Evolutionary conservation across 1,284 basidiomycete genomes (phyloP), one percentile per base, ranked within the genome.

Genomic region (Leccinum pachyderme): DNA sequence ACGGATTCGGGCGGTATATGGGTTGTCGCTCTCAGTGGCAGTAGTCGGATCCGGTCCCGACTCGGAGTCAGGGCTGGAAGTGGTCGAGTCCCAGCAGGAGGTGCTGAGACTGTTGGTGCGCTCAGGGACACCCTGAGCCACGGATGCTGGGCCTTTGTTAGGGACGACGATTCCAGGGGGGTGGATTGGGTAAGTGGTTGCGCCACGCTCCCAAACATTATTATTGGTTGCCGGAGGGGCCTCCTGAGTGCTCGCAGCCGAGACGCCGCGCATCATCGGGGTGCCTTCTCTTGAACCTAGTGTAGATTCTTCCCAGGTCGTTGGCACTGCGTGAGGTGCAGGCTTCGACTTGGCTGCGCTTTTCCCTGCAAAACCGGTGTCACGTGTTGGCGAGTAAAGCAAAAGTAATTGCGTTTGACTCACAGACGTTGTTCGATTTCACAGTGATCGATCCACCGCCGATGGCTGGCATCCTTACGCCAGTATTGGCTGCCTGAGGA

Each of bases 391-490:
- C 18, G 5, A 31, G 9, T 12, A 35, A 9, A 7, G 3, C 18
- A 13, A 25, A 24, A 18, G 2, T 25, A 22, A 15, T 2, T 15
- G 11, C 1, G 18, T 24, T 48, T 18, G 7, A 70, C 67, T 52
- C 47, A 69, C 67, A 72, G 54, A 69, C 62, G 33, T 68, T 68
- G 50, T 25, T 55, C 15, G 64, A 55, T 53, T 72, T 69, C 15
- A 70, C 66, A 3, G 27, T 29, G 15, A 69, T 33, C 4, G 56
- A 31, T 7, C 67, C 67, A 18, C 67, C 67, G 0, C 67, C 67
- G 25, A 70, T 43, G 28, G 69, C 67, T 49, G 67, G 67, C 48
- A 47, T 4, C 50, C 51, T 64, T 8, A 31, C 22, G 18, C 29
- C 28, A 22, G 47, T 18, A 25, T 35, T n/a, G 44, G 27, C 31